Percentiles rank a stretch among this genome's conserved stretches.
phyloP scores from a whole-genome alignment of 1,284 basidiomycete species.

The Microbotryum violaceum region DNA sequence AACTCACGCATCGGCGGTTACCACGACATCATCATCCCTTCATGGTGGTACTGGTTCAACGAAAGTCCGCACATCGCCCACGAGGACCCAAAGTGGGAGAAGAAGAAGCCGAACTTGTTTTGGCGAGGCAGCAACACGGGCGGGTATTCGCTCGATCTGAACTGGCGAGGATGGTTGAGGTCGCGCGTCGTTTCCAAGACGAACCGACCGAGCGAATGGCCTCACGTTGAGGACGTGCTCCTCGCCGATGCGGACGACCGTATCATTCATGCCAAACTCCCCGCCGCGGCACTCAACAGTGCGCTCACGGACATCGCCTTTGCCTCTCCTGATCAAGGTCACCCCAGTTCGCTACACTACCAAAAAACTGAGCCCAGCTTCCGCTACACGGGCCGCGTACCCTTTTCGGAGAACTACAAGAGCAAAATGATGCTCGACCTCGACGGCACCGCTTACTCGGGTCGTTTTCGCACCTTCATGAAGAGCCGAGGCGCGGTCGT shows the following conservation, averaged over 20 bases:
- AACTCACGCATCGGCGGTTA: constrained; percentile 19
- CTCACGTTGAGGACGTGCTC: constrained; percentile 6
- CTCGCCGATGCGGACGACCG: background rate
- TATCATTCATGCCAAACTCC: background rate
- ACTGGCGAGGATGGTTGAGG: constrained; percentile 20
- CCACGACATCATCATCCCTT: constrained; percentile 18
- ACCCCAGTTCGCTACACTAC: background rate
- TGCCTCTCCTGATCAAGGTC: constrained; percentile 12
- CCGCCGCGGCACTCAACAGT: constrained; percentile 1
- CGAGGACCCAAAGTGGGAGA: constrained; percentile 17
- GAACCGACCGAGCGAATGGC: constrained; percentile 18
- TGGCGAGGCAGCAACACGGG: constrained; percentile 26
- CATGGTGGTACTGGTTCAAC: constrained; percentile 18
- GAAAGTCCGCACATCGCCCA: constrained; percentile 1
- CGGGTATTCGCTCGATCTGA: constrained; percentile 8
- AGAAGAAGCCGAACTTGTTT: constrained; percentile 16
- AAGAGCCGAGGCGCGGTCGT: constrained; percentile 10
- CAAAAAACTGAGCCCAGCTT: constrained; percentile 21
- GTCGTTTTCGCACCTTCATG: constrained; percentile 18
- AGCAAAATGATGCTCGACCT: constrained; percentile 17
- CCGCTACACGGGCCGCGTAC: constrained; percentile 11
- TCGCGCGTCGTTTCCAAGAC: constrained; percentile 12
- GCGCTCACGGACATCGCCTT: constrained; percentile 21
- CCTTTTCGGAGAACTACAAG: constrained; percentile 13
- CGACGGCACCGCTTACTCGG: constrained; percentile 27